Percentiles rank a stretch among this genome's conserved stretches.
phyloP scores from a whole-genome alignment of 129 eudicot genomes.

The Glebionis coronaria region DNA sequence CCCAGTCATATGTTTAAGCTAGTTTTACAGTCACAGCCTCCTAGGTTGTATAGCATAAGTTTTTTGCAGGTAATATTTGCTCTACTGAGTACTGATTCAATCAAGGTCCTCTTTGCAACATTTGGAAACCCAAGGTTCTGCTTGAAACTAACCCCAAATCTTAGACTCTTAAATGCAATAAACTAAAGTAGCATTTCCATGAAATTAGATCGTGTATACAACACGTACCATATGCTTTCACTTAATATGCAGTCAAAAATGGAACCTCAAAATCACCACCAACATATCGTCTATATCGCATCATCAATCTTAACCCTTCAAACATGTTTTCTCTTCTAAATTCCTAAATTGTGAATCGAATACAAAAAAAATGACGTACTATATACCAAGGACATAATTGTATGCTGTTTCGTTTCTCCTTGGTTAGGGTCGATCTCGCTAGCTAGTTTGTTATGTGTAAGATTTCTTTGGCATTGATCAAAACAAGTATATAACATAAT shows the following conservation, averaged over 20 bases:
- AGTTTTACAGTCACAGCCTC: too few relatives aligned
- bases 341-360: not conserved
- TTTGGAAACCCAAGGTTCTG: slow-evolving; percentile 15
- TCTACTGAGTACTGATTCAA: not conserved
- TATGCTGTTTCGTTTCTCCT: too few relatives aligned
- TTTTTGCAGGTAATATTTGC: too few relatives aligned
- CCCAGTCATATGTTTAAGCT: too few relatives aligned
- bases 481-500: not conserved
- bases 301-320: slow-evolving; percentile 23
- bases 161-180: slow-evolving; percentile 13
- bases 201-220: slow-evolving; percentile 15
- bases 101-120: slow-evolving; percentile 11
- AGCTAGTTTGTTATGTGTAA: too few relatives aligned
- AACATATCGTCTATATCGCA: slow-evolving; percentile 35
- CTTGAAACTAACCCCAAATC: slow-evolving; percentile 14
- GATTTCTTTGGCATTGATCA: not conserved
- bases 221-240: slow-evolving; percentile 25
- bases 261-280: slow-evolving; percentile 29
- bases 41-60: too few relatives aligned
- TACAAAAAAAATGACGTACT: too few relatives aligned
- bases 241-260: slow-evolving; percentile 34
- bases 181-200: slow-evolving; percentile 24
- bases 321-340: slow-evolving; percentile 7
- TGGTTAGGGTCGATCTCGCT: too few relatives aligned
- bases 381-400: not conserved